These are phyloP conservation scores for Solanum appendiculatum DNA, from an alignment of 257 asterid species.

Conservation along the genomic window DNA sequence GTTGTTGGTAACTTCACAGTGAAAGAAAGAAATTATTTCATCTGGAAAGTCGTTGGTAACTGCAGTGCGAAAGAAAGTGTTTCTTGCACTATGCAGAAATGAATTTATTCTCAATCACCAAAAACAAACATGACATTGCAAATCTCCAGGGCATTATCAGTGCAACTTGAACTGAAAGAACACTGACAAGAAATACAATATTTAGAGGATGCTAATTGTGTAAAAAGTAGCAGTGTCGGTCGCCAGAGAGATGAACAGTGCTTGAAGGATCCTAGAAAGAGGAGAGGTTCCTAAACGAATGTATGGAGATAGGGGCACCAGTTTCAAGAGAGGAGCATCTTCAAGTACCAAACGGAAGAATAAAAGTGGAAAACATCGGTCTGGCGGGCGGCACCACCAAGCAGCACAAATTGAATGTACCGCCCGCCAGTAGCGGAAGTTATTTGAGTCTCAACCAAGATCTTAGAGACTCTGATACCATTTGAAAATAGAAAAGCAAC, in stretches of 20 bases:
- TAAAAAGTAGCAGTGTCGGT: no score
- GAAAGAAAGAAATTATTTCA: not conserved
- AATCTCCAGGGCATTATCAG: not conserved
- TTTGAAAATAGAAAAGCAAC: not conserved
- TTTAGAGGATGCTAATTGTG: not conserved
- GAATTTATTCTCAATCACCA: not conserved
- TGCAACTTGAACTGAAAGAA: not conserved
- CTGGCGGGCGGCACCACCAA: not conserved
- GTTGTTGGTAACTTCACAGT: not conserved
- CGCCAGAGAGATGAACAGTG: no score
- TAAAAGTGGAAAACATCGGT: not conserved
- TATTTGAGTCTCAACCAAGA: not conserved
- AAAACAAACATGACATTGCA: not conserved
- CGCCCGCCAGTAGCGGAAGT: not conserved
- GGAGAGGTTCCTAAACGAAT: not conserved
- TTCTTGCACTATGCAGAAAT: not conserved
- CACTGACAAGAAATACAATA: not conserved
- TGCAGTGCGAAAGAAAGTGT: not conserved
- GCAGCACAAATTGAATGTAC: not conserved
- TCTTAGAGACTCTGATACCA: not conserved
- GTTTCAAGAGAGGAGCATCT: not conserved
- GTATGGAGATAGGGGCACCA: not conserved
- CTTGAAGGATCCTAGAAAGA: not conserved
- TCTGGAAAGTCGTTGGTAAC: not conserved
- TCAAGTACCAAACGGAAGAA: not conserved